Base-by-base conservation (phyloP, 345 rosid species). In the Citrus sp. region DNA sequence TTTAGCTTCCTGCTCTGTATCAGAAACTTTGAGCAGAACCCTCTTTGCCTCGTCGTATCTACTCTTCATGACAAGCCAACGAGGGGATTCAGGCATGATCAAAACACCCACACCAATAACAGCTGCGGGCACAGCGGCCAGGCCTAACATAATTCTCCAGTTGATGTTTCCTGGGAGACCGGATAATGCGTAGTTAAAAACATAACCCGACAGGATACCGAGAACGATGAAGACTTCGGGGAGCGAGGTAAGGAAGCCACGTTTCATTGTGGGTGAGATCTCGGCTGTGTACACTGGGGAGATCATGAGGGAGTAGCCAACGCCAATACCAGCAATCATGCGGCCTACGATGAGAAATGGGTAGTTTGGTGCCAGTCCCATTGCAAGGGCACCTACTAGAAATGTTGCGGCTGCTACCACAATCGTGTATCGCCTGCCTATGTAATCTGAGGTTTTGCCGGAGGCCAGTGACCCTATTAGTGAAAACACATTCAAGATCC, bases 51-150 rank as follows among this genome's bases (percentile, higher is more conserved):
- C 92, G 1, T 79, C 88, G 0, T 81, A 76, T 73, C 84, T 81
- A 62, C 91, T 88, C 65, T 89, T 80, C 82, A 87, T 82, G n/a
- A 89, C 90, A 0, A 91, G 90, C 95, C 94, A 93, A 65, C 90
- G 80, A 6, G 97, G 97, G 21, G 97, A 91, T 84, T 93, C 95
- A 0, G 95, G 95, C 93, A 90, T 89, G 28, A 77, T 79, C 77
- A 89, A 61, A 30, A 90, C 93, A 7, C 91, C 90, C 3, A 88
- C 8, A 16, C 86, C 94, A 49, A 91, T 80, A 0, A 76, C 32
- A 1, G 87, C 14, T 0, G 93, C 80, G 0, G 97, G 97, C 6
- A 90, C 18, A 0, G 89, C 93, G 7, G 92, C 92, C 22, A 93
- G 73, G 30, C 92, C 95, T 28, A 91, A 85, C 95, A 91, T 93